Percentiles rank a stretch among this genome's conserved stretches.
Conservation (phyloP, 2,329 filamentous ascomycete species). For the Domatiomyces catenatus region DNA sequence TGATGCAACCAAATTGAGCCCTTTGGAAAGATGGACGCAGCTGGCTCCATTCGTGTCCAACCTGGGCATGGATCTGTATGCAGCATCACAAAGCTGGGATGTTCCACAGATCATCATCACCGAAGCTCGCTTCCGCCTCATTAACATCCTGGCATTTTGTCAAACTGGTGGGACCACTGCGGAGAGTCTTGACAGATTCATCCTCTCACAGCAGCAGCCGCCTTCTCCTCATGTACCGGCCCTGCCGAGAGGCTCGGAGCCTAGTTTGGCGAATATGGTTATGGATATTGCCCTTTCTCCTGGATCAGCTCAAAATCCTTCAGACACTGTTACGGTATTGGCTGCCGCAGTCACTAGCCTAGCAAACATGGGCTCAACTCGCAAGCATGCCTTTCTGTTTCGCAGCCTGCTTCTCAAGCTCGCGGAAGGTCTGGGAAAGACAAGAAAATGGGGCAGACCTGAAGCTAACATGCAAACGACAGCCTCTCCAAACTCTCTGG, state of each 20-base stretch:
- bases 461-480: slow-evolving; percentile 83
- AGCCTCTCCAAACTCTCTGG: slow-evolving; percentile 20
- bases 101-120: background rate
- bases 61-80: background rate
- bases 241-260: background rate
- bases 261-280: background rate
- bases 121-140: background rate
- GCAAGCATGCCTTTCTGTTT: slow-evolving; percentile 83
- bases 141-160: background rate
- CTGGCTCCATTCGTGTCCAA: background rate
- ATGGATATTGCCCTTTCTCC: background rate
- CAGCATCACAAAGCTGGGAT: background rate
- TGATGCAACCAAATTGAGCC: background rate
- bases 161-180: background rate
- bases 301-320: background rate
- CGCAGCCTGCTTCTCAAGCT: slow-evolving; percentile 71
- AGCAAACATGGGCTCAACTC: slow-evolving; percentile 59
- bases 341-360: slow-evolving; percentile 36
- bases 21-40: background rate
- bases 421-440: slow-evolving; percentile 73
- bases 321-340: background rate
- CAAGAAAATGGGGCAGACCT: slow-evolving; percentile 81
- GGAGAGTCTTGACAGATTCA: background rate
- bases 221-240: background rate
- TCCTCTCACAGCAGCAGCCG: background rate